These are phyloP conservation scores for Fusarium torulosum DNA, from an alignment of 2,329 filamentous ascomycete species.

Conservation along the genomic window DNA sequence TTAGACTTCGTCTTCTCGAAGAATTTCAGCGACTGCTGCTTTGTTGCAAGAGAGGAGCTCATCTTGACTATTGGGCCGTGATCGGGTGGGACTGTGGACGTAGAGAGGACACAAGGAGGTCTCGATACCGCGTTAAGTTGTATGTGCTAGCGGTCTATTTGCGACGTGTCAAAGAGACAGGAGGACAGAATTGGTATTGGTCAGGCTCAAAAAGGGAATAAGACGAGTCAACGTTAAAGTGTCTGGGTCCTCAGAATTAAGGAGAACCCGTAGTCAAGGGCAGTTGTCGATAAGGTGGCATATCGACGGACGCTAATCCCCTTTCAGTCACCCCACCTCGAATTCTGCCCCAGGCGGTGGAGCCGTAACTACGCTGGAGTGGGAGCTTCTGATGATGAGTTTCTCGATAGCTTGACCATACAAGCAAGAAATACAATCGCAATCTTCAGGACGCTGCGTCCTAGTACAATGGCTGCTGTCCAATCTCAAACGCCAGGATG, in stretches of 20 bases:
- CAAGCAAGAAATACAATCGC: not conserved
- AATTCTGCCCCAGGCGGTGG: slow-evolving; percentile 57
- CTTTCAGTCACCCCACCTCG: slow-evolving; percentile 46
- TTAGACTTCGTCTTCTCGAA: slow-evolving; percentile 98
- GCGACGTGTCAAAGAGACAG: slow-evolving; percentile 38
- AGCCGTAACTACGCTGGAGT: slow-evolving; percentile 19
- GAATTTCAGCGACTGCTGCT: slow-evolving; percentile 95
- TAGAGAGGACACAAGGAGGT: slow-evolving; percentile 17
- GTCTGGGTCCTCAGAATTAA: slow-evolving; percentile 44
- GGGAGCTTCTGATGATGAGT: slow-evolving; percentile 15
- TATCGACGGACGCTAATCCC: slow-evolving; percentile 55
- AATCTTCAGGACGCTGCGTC: slow-evolving; percentile 23
- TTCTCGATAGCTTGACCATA: slow-evolving; percentile 1
- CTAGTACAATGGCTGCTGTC: slow-evolving; percentile 53
- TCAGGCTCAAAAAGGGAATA: slow-evolving; percentile 31
- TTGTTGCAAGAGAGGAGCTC: slow-evolving; percentile 79
- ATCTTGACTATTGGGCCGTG: slow-evolving; percentile 59
- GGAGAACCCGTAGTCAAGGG: slow-evolving; percentile 51
- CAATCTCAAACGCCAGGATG: slow-evolving; percentile 61
- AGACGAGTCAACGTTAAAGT: slow-evolving; percentile 26
- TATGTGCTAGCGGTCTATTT: slow-evolving; percentile 9
- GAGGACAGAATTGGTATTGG: slow-evolving; percentile 36
- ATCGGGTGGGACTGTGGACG: slow-evolving; percentile 16
- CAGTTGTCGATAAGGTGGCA: slow-evolving; percentile 57
- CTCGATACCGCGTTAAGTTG: slow-evolving; percentile 9